Percentiles rank a stretch among this genome's conserved stretches.
These are phyloP conservation scores for Kwoniella shivajii DNA, from an alignment of 1,284 basidiomycete species.

Conservation along the genomic window DNA sequence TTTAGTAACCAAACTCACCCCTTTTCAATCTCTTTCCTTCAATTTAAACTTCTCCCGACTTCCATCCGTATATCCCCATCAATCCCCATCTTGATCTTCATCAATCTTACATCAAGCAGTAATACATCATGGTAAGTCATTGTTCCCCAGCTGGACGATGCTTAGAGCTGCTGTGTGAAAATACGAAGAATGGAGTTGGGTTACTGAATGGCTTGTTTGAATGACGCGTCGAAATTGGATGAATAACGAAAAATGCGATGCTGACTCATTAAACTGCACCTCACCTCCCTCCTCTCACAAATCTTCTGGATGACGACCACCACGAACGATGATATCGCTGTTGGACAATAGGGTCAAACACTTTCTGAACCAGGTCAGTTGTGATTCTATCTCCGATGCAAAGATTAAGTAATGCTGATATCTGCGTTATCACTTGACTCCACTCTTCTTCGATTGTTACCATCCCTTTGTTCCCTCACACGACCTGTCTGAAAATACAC, in stretches of 20 bases:
- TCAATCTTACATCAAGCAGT: neutral
- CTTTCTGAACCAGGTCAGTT: conserved; percentile 53
- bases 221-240: neutral
- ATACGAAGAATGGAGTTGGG: neutral
- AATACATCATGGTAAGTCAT: conserved; percentile 1
- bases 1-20: no score
- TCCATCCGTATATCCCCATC: no score
- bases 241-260: no score
- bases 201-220: neutral
- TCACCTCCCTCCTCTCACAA: neutral
- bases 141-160: neutral
- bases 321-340: neutral
- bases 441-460: neutral
- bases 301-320: neutral
- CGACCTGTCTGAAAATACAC: conserved; percentile 5
- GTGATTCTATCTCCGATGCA: neutral
- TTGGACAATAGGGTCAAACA: conserved; percentile 50
- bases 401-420: conserved; percentile 9
- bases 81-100: neutral
- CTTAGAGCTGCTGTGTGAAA: neutral
- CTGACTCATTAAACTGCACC: neutral
- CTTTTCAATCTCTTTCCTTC: no score
- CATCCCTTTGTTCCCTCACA: conserved; percentile 21
- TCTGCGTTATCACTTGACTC: conserved; percentile 5
- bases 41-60: no score